phyloP scores from a whole-genome alignment of 257 asterid genomes.

The Gynochthodes officinalis region DNA sequence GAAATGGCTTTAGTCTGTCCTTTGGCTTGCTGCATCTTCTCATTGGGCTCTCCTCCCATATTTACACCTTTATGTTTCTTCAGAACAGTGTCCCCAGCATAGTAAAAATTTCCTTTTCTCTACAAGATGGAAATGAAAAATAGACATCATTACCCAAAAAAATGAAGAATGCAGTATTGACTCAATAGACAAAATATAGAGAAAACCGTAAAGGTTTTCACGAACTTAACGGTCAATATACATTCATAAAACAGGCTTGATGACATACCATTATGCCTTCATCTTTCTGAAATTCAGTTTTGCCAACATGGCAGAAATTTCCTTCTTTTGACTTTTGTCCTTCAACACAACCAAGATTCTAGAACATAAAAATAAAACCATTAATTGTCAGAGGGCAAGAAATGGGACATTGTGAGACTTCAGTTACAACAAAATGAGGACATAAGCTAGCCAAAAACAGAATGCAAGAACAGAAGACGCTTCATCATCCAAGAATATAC shows the following conservation, averaged over 20 bases:
- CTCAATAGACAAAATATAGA: not conserved
- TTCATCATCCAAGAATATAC: not conserved
- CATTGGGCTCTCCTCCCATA: slow-evolving; percentile 48
- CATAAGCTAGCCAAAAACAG: not conserved
- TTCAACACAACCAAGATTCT: not conserved
- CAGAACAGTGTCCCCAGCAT: slow-evolving; percentile 3
- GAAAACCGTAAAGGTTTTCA: not conserved
- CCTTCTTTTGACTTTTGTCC: not conserved
- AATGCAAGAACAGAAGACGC: not conserved
- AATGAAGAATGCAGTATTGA: not conserved
- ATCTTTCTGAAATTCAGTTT: not conserved
- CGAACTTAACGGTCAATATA: not conserved
- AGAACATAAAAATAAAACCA: not conserved
- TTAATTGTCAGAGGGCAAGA: not conserved
- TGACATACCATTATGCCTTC: not conserved
- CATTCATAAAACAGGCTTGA: not conserved
- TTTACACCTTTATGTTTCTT: slow-evolving; percentile 38
- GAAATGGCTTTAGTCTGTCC: slow-evolving; percentile 34
- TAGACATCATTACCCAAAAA: not conserved
- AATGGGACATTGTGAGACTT: not conserved
- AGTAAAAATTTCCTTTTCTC: not conserved
- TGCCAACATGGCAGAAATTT: not conserved
- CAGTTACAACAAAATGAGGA: not conserved
- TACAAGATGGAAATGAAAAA: not conserved
- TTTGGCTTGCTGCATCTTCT: slow-evolving; percentile 36